Conservation (phyloP, 208 protist genomes). For the Crithidia sp. region DNA sequence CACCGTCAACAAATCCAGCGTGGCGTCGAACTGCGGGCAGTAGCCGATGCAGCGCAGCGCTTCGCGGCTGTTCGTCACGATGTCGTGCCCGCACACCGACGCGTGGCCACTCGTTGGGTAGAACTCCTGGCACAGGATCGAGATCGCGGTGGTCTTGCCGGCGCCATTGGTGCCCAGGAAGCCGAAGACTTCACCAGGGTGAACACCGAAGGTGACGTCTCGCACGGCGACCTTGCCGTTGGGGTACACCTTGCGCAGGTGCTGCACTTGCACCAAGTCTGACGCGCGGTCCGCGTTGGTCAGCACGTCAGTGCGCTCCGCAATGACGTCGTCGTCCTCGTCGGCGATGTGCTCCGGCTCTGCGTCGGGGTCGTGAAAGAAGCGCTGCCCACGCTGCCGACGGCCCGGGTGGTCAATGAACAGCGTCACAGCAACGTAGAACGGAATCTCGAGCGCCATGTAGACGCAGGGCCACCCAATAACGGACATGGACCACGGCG, state of each 20-base stretch:
- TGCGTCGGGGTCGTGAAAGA: slow-evolving; percentile 39
- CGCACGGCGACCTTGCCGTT: slow-evolving; percentile 75
- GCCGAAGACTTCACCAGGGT: slow-evolving; percentile 81
- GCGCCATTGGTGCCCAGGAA: slow-evolving; percentile 92
- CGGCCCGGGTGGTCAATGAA: slow-evolving; percentile 69
- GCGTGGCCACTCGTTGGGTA: slow-evolving; percentile 68
- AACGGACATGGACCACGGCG: slow-evolving; percentile 48
- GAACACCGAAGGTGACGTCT: slow-evolving; percentile 73
- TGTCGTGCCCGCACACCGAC: slow-evolving; percentile 61
- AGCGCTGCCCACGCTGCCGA: slow-evolving; percentile 32
- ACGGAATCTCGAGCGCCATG: slow-evolving; percentile 59
- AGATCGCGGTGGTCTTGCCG: slow-evolving; percentile 90
- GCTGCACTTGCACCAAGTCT: slow-evolving; percentile 61
- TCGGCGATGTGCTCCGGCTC: slow-evolving; percentile 36
- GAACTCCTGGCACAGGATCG: slow-evolving; percentile 83
- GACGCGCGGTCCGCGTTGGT: slow-evolving; percentile 20
- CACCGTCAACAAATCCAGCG: slow-evolving; percentile 91
- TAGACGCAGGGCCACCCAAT: slow-evolving; percentile 63
- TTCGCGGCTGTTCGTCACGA: slow-evolving; percentile 45
- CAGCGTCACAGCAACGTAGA: slow-evolving; percentile 68
- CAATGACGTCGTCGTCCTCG: slow-evolving; percentile 51
- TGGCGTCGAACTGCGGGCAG: slow-evolving; percentile 96
- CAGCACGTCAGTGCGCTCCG: slow-evolving; percentile 50
- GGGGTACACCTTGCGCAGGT: slow-evolving; percentile 69
- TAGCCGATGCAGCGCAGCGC: slow-evolving; percentile 88